phyloP scores from a whole-genome alignment of 495 filamentous ascomycete species.

The Filosporella fistucella region DNA sequence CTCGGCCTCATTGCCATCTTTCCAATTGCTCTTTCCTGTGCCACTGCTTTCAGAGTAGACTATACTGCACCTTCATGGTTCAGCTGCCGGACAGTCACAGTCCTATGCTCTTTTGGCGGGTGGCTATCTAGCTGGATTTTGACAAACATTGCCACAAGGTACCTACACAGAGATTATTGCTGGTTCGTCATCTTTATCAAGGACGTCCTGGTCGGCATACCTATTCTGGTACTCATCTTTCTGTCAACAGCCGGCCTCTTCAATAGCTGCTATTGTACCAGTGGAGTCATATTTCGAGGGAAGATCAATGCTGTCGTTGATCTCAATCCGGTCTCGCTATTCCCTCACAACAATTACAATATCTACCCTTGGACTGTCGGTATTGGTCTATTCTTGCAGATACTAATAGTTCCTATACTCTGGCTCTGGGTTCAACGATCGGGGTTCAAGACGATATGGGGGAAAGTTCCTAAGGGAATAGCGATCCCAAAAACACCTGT shows the following conservation, averaged over 20 bases:
- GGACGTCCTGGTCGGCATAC: background rate
- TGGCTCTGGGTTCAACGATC: too few relatives aligned
- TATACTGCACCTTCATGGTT: background rate
- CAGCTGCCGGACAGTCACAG: background rate
- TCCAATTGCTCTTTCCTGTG: background rate
- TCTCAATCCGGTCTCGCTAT: background rate
- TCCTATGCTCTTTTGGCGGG: background rate
- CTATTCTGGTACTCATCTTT: background rate
- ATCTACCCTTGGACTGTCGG: background rate
- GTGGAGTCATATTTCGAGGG: background rate
- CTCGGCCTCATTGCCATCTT: background rate
- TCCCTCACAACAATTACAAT: background rate
- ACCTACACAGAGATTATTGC: background rate
- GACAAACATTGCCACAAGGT: background rate
- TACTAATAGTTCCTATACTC: too few relatives aligned
- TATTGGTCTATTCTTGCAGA: background rate
- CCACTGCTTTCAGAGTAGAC: background rate
- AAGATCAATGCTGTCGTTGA: too few relatives aligned
- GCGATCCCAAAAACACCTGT: too few relatives aligned
- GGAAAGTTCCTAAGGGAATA: too few relatives aligned
- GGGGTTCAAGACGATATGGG: too few relatives aligned
- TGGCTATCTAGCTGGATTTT: background rate
- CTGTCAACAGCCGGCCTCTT: background rate
- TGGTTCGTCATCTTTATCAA: background rate
- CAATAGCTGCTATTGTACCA: background rate